These are phyloP conservation scores for Trichocladium uniseriatum DNA, from an alignment of 495 filamentous ascomycete genomes.

Conservation along the genomic window DNA sequence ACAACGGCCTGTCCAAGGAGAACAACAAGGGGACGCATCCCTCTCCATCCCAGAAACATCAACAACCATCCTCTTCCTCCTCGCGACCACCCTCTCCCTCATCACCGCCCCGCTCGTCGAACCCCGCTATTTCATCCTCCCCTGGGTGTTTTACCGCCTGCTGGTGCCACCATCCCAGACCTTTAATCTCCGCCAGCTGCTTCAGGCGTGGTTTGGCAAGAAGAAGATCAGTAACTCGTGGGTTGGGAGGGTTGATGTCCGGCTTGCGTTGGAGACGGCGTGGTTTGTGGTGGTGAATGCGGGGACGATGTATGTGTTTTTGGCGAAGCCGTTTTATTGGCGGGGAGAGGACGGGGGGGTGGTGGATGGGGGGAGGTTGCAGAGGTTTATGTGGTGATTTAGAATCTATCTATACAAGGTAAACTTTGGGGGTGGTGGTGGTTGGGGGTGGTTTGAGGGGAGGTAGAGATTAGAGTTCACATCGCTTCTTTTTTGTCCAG, in stretches of 20 bases:
- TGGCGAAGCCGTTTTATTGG: slow-evolving; percentile 76
- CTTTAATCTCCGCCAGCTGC: too few species aligned
- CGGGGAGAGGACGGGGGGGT: slow-evolving; percentile 28
- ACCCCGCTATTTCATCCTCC: slow-evolving; percentile 87
- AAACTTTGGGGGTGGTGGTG: neutral
- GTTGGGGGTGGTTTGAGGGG: neutral
- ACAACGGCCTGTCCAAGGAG: too few species aligned
- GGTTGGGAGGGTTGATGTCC: slow-evolving; percentile 13
- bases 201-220: too few species aligned
- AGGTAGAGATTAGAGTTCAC: neutral
- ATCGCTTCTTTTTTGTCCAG: too few species aligned
- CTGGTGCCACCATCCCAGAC: slow-evolving; percentile 48
- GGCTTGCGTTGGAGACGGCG: slow-evolving; percentile 61
- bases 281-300: slow-evolving; percentile 71
- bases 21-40: too few species aligned
- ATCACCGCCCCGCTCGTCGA: slow-evolving; percentile 87
- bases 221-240: neutral
- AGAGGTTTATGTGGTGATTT: slow-evolving; percentile 83
- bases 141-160: slow-evolving; percentile 89
- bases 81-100: slow-evolving; percentile 64
- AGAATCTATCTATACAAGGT: neutral
- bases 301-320: slow-evolving; percentile 70
- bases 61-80: slow-evolving; percentile 54
- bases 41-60: too few species aligned
- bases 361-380: slow-evolving; percentile 66